Evolutionary conservation across 2,329 filamentous ascomycete genomes (phyloP).

Genomic region (Paraconiothyrium brasiliense): DNA sequence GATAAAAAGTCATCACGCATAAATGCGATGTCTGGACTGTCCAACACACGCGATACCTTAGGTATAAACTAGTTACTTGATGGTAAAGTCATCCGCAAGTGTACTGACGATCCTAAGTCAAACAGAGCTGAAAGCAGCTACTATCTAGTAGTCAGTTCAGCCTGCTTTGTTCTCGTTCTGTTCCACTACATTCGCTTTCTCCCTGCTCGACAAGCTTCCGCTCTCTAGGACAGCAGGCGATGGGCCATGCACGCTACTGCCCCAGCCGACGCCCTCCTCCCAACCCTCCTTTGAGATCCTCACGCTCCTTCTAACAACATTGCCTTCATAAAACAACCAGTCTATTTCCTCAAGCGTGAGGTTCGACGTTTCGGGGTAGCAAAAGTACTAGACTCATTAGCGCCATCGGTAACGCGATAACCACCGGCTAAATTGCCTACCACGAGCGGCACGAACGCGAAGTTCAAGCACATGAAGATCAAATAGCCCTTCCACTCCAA

Average conservation of each 20-base stretch:
- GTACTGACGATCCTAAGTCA: neutral
- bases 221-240: slow-evolving; percentile 23
- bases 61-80: neutral
- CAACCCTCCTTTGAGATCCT: slow-evolving; percentile 38
- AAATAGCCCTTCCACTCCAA: slow-evolving; percentile 63
- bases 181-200: slow-evolving; percentile 23
- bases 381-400: slow-evolving; percentile 51
- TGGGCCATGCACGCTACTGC: slow-evolving; percentile 18
- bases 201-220: slow-evolving; percentile 22
- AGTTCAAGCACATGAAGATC: slow-evolving; percentile 62
- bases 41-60: neutral
- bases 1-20: neutral
- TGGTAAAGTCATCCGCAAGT: neutral
- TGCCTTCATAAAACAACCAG: slow-evolving; percentile 43
- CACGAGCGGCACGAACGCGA: slow-evolving; percentile 57
- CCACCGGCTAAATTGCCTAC: slow-evolving; percentile 22
- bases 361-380: slow-evolving; percentile 48
- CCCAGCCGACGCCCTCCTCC: slow-evolving; percentile 26
- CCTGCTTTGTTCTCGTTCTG: slow-evolving; percentile 21
- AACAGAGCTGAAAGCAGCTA: neutral
- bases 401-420: neutral
- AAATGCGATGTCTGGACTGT: too few species aligned
- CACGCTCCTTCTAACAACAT: slow-evolving; percentile 34
- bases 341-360: slow-evolving; percentile 50
- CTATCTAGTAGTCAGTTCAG: neutral